Conservation (phyloP, 1,139 yeast species). For the Taphrina deformans region DNA sequence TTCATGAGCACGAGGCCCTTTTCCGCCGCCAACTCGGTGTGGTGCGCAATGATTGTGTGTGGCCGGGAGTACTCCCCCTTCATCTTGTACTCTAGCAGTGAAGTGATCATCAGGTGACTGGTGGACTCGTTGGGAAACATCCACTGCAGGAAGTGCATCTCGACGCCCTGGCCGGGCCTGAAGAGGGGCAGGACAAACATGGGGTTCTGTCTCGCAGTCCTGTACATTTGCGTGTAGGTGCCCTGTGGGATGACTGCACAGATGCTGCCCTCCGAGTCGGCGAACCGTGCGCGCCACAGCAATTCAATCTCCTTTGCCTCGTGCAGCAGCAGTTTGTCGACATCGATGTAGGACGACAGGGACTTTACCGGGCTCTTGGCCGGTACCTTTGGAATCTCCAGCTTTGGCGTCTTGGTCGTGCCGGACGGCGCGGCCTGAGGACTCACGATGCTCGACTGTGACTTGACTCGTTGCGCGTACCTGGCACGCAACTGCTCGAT, state of each 20-base stretch:
- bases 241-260: slow-evolving; percentile 65
- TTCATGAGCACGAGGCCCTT: slow-evolving; percentile 80
- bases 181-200: slow-evolving; percentile 53
- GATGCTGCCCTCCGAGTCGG: slow-evolving; percentile 57
- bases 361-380: slow-evolving; percentile 60
- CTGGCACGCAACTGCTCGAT: slow-evolving; percentile 42
- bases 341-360: slow-evolving; percentile 66
- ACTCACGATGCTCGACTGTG: slow-evolving; percentile 43
- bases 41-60: slow-evolving; percentile 87
- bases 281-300: slow-evolving; percentile 86
- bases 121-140: slow-evolving; percentile 81
- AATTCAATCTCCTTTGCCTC: slow-evolving; percentile 68
- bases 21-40: slow-evolving; percentile 66
- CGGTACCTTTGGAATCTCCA: slow-evolving; percentile 11
- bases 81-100: slow-evolving; percentile 86
- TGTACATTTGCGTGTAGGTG: slow-evolving; percentile 62
- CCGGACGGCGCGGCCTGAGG: slow-evolving; percentile 5
- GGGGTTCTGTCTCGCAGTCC: slow-evolving; percentile 72
- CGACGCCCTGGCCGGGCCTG: slow-evolving; percentile 57
- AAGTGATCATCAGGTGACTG: slow-evolving; percentile 84
- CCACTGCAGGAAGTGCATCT: slow-evolving; percentile 95
- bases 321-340: slow-evolving; percentile 58
- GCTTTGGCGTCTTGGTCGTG: neutral
- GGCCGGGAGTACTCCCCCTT: slow-evolving; percentile 93
- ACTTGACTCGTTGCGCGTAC: slow-evolving; percentile 58